These are phyloP conservation scores for Gnomoniopsis smithogilvyi DNA, from an alignment of 2,329 filamentous ascomycete species.

Conservation along the genomic window DNA sequence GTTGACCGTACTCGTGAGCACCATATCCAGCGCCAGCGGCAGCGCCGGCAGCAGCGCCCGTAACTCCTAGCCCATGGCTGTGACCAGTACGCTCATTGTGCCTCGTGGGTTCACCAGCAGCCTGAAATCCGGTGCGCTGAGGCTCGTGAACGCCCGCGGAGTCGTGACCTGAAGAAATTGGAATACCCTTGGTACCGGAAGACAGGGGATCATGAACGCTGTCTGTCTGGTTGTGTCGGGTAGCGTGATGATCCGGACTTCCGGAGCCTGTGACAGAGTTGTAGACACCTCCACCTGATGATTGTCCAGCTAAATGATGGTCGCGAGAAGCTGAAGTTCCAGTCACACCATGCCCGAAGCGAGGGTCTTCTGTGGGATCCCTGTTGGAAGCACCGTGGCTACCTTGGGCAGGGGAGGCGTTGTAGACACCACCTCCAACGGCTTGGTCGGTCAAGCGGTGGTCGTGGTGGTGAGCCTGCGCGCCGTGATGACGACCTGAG, in stretches of 20 bases:
- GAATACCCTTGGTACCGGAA: conserved; percentile 2
- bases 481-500: background rate
- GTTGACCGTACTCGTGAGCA: conserved; percentile 12
- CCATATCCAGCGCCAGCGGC: conserved; percentile 17
- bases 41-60: background rate
- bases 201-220: conserved; percentile 3
- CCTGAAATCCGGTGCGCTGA: conserved; percentile 8
- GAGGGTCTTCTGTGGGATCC: background rate
- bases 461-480: background rate
- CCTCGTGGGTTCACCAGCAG: conserved; percentile 13
- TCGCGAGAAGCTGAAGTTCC: background rate
- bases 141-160: conserved; percentile 7
- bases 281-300: conserved; percentile 1
- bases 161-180: background rate
- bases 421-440: conserved; percentile 9
- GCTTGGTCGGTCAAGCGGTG: background rate
- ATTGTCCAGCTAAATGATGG: background rate
- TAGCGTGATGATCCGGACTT: conserved; percentile 1
- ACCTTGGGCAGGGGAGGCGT: background rate
- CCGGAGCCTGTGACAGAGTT: conserved; percentile 9
- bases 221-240: conserved; percentile 1
- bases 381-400: background rate
- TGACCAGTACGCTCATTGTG: conserved; percentile 12
- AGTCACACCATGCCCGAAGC: background rate
- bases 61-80: background rate